Percentiles rank a stretch among this genome's conserved stretches.
phyloP scores from a whole-genome alignment of 2,329 filamentous ascomycete species.

The Hymenoscyphus repandus region DNA sequence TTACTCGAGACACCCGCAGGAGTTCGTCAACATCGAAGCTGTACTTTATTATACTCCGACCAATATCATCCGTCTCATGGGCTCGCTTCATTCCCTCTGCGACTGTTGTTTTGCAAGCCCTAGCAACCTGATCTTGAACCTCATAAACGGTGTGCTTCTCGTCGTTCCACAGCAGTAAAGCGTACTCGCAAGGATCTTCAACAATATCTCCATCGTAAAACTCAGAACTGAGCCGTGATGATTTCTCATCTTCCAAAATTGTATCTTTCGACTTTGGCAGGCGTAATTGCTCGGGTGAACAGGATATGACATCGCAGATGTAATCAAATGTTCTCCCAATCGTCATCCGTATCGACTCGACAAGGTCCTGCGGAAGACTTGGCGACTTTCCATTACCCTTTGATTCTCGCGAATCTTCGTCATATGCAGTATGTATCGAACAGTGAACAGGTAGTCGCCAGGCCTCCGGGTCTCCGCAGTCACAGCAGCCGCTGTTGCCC shows the following conservation, averaged over 20 bases:
- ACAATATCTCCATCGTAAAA: conserved; percentile 65
- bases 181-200: conserved; percentile 68
- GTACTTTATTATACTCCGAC: conserved; percentile 79
- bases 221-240: conserved; percentile 68
- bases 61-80: conserved; percentile 83
- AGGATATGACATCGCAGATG: conserved; percentile 95
- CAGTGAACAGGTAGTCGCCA: conserved; percentile 86
- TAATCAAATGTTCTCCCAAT: conserved; percentile 85
- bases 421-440: conserved; percentile 78
- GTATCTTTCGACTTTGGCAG: conserved; percentile 77
- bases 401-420: conserved; percentile 38
- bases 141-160: conserved; percentile 96
- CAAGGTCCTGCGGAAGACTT: conserved; percentile 67
- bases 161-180: conserved; percentile 91
- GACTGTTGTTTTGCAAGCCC: conserved; percentile 72
- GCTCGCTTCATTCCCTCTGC: conserved; percentile 69
- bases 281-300: conserved; percentile 90
- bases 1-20: conserved; percentile 72
- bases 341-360: conserved; percentile 76
- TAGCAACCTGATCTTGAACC: conserved; percentile 81
- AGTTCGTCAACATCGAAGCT: conserved; percentile 66
- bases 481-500: conserved; percentile 93
- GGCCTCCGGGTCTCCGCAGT: conserved; percentile 93
- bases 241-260: conserved; percentile 74
- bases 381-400: conserved; percentile 56